Base-by-base conservation (phyloP, 2,329 filamentous ascomycete species). In the Aspergillus transmontanensis region DNA sequence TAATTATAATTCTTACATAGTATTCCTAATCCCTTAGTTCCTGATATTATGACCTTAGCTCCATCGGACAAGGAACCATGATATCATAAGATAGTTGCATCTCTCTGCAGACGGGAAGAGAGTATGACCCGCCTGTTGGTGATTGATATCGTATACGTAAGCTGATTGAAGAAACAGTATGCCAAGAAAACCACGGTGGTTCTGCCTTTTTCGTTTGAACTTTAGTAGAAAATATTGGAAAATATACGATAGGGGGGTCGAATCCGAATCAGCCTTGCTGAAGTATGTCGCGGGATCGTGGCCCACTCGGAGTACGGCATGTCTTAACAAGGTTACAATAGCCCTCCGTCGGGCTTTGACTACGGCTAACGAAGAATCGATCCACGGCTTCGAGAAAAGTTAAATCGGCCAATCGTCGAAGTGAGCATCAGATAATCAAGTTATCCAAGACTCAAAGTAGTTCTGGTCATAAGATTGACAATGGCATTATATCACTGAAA, bases 121-220 rank as follows among this genome's bases (percentile, higher is more conserved):
- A 23, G 51, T 2, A 57, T 57, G 6, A 21, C 23, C 32, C 6
- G 45, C 12, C 21, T 26, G 32, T 56, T 56, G 34, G 32, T 6
- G 48, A 19, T 55, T 62, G 50, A 61, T 57, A 59, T 64, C 45
- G 51, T 21, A 62, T 64, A 61, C 59, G 63, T 62, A 62, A 59
- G 59, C 59, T 53, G 30, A 28, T 43, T 39, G 26, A 53, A 57
- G 34, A 58, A 32, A 41, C 43, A 62, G 28, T 39, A 34, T 53
- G 59, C 62, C 62, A 64, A 64, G 59, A 62, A 59, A 16, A 36
- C 21, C 45, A 46, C 16, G 41, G 41, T 23, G 39, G 45, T 41
- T 51, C 55, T 59, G 14, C 28, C 26, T 39, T 39, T 41, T 45
- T n/a, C 16, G 34, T 55, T 46, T 36, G 26, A 26, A 30, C 10